Conservation (phyloP, 345 rosid genomes). For the Linum trigynum region DNA sequence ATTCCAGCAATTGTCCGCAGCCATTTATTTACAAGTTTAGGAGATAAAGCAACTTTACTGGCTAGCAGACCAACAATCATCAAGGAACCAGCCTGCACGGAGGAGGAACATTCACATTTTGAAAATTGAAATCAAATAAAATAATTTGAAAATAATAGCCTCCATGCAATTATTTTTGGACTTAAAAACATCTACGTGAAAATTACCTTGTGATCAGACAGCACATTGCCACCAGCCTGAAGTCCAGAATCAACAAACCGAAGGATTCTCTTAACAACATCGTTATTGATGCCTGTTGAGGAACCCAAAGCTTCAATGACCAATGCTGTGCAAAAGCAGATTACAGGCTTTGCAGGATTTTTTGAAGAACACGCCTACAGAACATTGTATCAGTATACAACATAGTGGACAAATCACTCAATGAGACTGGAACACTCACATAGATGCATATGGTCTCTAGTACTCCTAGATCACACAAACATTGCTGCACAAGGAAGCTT, state of each 20-base stretch:
- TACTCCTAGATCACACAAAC: slow-evolving; percentile 70
- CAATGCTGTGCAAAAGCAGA: slow-evolving; percentile 79
- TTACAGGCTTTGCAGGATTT: slow-evolving; percentile 54
- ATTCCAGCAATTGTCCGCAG: slow-evolving; percentile 59
- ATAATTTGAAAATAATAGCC: too few relatives aligned
- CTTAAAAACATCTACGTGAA: too few relatives aligned
- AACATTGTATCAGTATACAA: slow-evolving; percentile 7
- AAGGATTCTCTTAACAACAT: slow-evolving; percentile 61
- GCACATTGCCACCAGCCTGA: slow-evolving; percentile 42
- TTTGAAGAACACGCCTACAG: slow-evolving; percentile 61
- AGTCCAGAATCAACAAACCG: slow-evolving; percentile 74
- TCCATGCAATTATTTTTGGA: too few relatives aligned
- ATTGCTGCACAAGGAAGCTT: slow-evolving; percentile 77
- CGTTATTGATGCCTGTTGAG: slow-evolving; percentile 44
- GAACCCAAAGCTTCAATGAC: slow-evolving; percentile 66
- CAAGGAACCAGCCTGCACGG: slow-evolving; percentile 73
- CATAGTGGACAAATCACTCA: slow-evolving; percentile 5
- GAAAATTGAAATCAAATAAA: background rate
- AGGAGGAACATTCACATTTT: slow-evolving; percentile 1
- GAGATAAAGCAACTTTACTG: slow-evolving; percentile 50
- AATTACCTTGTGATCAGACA: slow-evolving; percentile 73
- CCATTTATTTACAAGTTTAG: slow-evolving; percentile 63
- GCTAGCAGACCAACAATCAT: slow-evolving; percentile 77
- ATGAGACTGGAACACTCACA: slow-evolving; percentile 36
- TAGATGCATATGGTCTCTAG: slow-evolving; percentile 71